Evolutionary conservation across 176 grass and related monocot genomes (phyloP).

Genomic region (Eleusine indica): DNA sequence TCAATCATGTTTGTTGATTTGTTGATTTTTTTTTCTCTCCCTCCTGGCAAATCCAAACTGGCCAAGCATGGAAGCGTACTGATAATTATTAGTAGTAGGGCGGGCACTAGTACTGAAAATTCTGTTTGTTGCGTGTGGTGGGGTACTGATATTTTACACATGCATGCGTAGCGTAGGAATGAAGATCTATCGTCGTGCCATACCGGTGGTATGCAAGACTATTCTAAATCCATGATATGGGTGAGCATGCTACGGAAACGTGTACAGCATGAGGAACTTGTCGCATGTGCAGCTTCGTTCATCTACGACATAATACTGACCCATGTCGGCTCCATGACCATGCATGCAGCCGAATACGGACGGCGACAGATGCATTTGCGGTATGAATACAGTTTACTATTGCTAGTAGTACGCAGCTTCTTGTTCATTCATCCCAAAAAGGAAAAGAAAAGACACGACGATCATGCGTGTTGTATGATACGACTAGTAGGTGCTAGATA

Average conservation of each 20-base stretch:
- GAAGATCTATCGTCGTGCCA: conserved; percentile 32
- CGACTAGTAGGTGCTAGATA: background rate
- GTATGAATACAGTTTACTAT: background rate
- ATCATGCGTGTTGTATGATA: background rate
- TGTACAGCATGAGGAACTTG: conserved; percentile 39
- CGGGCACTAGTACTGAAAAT: conserved; percentile 9
- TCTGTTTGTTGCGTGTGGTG: conserved; percentile 31
- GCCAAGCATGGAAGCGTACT: conserved; percentile 13
- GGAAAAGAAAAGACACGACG: background rate
- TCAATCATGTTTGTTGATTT: background rate
- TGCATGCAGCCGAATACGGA: conserved; percentile 7
- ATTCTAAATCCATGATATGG: conserved; percentile 29
- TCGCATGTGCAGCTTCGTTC: conserved; percentile 26
- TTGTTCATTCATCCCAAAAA: conserved; percentile 5
- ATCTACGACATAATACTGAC: background rate
- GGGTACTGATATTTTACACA: background rate
- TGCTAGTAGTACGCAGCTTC: background rate
- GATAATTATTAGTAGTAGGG: conserved; percentile 17
- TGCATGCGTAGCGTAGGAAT: no score
- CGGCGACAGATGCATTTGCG: background rate
- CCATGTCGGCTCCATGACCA: conserved; percentile 40
- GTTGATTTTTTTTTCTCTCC: background rate
- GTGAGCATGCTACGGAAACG: conserved; percentile 35
- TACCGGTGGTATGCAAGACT: conserved; percentile 26
- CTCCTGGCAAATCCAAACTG: conserved; percentile 9